phyloP scores from a whole-genome alignment of 345 rosid species.

The Theobroma cacao region DNA sequence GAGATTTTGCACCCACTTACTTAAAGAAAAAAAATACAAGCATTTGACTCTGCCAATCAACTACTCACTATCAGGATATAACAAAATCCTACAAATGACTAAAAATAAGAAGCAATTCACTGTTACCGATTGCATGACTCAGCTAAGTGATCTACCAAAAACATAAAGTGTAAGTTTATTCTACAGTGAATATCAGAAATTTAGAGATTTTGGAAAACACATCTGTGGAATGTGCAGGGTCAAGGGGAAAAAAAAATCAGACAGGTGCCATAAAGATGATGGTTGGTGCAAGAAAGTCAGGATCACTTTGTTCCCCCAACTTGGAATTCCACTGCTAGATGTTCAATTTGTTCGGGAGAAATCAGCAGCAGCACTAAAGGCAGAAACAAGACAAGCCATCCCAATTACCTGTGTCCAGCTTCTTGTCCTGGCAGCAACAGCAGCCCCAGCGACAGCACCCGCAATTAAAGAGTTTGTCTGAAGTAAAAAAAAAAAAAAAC shows the following conservation, averaged over 20 bases:
- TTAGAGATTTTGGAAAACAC: background rate
- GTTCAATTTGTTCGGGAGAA: slow-evolving; percentile 46
- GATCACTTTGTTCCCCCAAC: slow-evolving; percentile 13
- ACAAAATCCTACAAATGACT: background rate
- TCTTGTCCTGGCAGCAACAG: slow-evolving; percentile 61
- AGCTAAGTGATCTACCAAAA: background rate
- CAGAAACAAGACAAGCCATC: slow-evolving; percentile 65
- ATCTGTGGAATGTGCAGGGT: background rate
- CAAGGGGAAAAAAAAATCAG: slow-evolving; percentile 4
- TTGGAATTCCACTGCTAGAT: slow-evolving; percentile 1
- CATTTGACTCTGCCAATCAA: background rate
- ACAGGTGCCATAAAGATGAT: background rate
- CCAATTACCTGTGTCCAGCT: slow-evolving; percentile 53
- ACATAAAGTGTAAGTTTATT: background rate
- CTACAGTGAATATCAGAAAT: background rate
- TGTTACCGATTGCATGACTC: background rate
- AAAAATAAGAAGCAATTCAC: background rate
- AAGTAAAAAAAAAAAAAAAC: slow-evolving; percentile 6
- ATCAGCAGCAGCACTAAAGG: slow-evolving; percentile 63
- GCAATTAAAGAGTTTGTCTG: slow-evolving; percentile 76
- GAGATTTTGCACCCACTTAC: background rate
- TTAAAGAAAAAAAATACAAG: background rate
- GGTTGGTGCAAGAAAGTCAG: background rate
- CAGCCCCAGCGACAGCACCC: slow-evolving; percentile 81
- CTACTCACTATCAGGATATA: background rate